Base-by-base conservation (phyloP, 2,329 filamentous ascomycete genomes). In the Orbilia javanica region DNA sequence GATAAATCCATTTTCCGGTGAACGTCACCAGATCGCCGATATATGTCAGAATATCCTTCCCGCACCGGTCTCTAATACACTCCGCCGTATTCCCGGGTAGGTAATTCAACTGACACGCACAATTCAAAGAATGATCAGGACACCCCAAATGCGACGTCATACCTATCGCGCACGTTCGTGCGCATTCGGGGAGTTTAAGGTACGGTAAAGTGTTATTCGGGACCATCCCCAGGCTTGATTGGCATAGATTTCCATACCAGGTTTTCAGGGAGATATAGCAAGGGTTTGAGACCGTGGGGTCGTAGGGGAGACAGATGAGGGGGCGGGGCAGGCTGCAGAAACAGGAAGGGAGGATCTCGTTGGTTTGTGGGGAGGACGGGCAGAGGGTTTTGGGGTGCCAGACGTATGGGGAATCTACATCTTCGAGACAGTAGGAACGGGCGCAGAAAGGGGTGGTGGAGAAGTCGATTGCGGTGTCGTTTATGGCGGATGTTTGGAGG, bases 221-320 rank as follows among this genome's bases (percentile, higher is more conserved):
- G 27, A 11, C 31, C 5, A 36, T 18, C 20, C 60, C 62, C 0
- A 44, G 11, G 6, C 48, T 36, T 13, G 39, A 22, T 8, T 13
- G 8, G 44, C 70, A 74, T 18, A 46, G 39, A n/a, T 11, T 6
- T 2, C 13, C 63, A 25, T 62, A 74, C 70, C 70, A 74, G 6
- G 48, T 25, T 25, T 15, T 60, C 18, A 74, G 63, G 8, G 63
- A 18, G 15, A 36, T 20, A 44, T 65, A 74, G 42, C 70, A 74
- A 18, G 62, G 22, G 22, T 48, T 48, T 20, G 48, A n/a, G 22
- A 18, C 22, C 18, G 63, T 53, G n/a, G 70, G 70, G 53, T 74
- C 70, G 63, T 74, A 74, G n/a, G 62, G 50, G 42, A 62, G 52
- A 44, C 70, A 74, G 52, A 67, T 25, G 29, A 74, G 70, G 20